Evolutionary conservation across 129 eudicot species (phyloP), one percentile per base, ranked within the genome.

Genomic region (Lactuca saligna): DNA sequence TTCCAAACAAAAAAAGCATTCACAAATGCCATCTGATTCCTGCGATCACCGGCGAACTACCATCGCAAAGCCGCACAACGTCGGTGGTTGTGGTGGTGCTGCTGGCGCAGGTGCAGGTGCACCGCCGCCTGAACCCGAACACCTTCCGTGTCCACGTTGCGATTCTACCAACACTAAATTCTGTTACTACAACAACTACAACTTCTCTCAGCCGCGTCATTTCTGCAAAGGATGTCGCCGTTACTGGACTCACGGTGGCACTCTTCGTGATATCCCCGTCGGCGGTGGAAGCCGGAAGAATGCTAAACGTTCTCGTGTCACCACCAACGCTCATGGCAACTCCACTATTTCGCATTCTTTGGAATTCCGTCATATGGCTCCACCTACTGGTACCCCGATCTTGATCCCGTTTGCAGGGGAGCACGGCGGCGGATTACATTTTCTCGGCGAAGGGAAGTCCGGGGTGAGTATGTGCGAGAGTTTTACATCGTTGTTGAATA

Each of bases 181-280:
- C 84, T 89, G 96, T 68, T 89, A 89, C 92, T 89, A 89, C 84
- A 89, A 89, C 80, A 89, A 89, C 90, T 89, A 89, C 84, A 89
- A 89, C 86, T 86, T 85, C 82, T 89, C 96, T 8, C 96, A 89
- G 82, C 96, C 96, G 0, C 91, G 96, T 17, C 96, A 88, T 65
- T 88, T 85, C 81, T 88, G 96, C 75, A 88, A 88, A 65, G 58
- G 82, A 6, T 88, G 96, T 81, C 90, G 87, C 35, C 88, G 93
- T 12, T 86, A 86, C 82, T 86, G 93, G 93, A 86, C 93, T 6
- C 88, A 81, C 81, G 93, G 93, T 10, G 93, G 93, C 50, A 86
- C 93, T 0, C 88, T 86, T 59, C 84, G 93, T 3, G 93, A 86
- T 80, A 81, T 86, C 49, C 93, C 93, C 32, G 59, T 87, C 54